phyloP scores from a whole-genome alignment of 148 eudicot genomes.

The Chenopodium berlandieri region DNA sequence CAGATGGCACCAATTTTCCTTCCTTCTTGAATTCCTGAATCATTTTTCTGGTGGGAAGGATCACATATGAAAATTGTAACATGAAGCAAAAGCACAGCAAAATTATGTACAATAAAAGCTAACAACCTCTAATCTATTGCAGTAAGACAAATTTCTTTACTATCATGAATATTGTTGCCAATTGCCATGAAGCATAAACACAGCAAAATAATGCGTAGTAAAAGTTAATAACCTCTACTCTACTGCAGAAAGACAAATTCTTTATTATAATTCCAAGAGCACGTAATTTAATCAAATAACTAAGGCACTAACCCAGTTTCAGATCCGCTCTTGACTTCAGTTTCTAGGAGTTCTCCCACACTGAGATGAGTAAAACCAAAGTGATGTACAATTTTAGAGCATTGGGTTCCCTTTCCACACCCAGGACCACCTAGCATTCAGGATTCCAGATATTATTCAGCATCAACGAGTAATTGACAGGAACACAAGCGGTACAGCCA shows the following conservation, averaged over 20 bases:
- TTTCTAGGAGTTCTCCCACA: constrained; percentile 31
- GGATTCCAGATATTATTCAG: not conserved
- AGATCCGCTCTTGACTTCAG: constrained; percentile 25
- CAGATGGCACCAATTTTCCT: constrained; percentile 34
- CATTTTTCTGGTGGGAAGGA: constrained; percentile 22
- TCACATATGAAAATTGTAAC: not conserved
- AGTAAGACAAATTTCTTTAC: not conserved
- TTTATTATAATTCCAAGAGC: not conserved
- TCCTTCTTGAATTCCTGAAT: constrained; percentile 30
- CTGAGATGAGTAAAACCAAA: constrained; percentile 38
- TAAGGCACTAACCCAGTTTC: constrained; percentile 25
- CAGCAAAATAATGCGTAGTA: not conserved
- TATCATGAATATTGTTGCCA: not conserved
- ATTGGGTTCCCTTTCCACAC: constrained; percentile 23
- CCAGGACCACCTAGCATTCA: constrained; percentile 24
- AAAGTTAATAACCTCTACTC: not conserved
- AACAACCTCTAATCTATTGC: not conserved
- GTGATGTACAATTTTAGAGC: constrained; percentile 24
- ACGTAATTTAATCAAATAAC: not conserved
- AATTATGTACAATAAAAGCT: not conserved
- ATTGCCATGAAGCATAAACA: not conserved
- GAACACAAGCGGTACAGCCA: not conserved
- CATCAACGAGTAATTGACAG: not conserved
- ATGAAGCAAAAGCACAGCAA: not conserved
- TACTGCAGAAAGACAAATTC: not conserved